A percentile compares a stretch with the other conserved stretches of the same genome.
phyloP scores from a whole-genome alignment of 495 filamentous ascomycete genomes.

The Aspergillus bridgeri region DNA sequence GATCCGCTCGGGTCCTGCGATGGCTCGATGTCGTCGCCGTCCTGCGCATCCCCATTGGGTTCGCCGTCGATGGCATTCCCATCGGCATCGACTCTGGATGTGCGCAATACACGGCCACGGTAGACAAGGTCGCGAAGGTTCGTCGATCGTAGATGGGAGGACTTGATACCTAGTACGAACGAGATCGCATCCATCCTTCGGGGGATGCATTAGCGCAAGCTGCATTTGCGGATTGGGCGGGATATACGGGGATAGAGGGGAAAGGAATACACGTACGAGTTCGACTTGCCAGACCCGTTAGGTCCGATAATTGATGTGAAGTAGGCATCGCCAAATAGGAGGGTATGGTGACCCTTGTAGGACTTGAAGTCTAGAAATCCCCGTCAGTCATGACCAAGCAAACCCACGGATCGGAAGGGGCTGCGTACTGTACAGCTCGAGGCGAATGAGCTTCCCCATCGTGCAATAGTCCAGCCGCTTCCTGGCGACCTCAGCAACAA shows the following conservation, averaged over 20 bases:
- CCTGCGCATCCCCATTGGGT: slow-evolving; percentile 42
- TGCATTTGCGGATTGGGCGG: background rate
- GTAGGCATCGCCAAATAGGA: slow-evolving; percentile 96
- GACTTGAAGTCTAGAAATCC: slow-evolving; percentile 86
- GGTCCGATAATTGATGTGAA: slow-evolving; percentile 99
- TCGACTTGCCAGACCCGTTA: slow-evolving; percentile 99
- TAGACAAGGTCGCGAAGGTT: slow-evolving; percentile 94
- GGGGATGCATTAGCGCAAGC: slow-evolving; percentile 20
- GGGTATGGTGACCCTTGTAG: slow-evolving; percentile 91
- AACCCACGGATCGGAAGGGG: background rate
- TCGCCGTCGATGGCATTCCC: slow-evolving; percentile 63
- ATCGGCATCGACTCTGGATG: slow-evolving; percentile 84
- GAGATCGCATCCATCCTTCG: slow-evolving; percentile 99
- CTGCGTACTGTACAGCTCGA: slow-evolving; percentile 86
- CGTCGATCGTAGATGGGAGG: slow-evolving; percentile 90
- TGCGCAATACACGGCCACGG: slow-evolving; percentile 88
- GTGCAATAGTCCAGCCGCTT: slow-evolving; percentile 35
- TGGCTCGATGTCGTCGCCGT: slow-evolving; percentile 34
- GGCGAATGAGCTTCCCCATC: slow-evolving; percentile 87
- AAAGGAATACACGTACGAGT: slow-evolving; percentile 66
- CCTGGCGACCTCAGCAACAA: slow-evolving; percentile 28
- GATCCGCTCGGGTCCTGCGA: slow-evolving; percentile 51
- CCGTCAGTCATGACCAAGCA: slow-evolving; percentile 25
- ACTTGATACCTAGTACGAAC: slow-evolving; percentile 98
- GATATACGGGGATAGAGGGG: background rate